These are phyloP conservation scores for Trichoderma gracile DNA, from an alignment of 2,329 filamentous ascomycete genomes.

Conservation along the genomic window DNA sequence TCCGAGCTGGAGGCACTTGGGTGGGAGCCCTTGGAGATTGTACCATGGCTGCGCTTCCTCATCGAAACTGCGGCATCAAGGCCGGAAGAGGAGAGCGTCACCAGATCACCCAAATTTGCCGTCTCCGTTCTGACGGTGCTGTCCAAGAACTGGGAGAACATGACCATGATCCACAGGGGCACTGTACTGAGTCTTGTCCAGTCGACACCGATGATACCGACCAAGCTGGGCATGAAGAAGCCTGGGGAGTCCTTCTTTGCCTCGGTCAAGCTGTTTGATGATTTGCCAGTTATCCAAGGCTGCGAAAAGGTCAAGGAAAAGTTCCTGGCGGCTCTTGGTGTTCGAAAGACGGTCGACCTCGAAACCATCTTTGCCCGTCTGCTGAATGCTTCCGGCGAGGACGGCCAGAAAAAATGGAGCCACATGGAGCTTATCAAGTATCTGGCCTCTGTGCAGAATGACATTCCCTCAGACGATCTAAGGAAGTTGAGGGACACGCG, in stretches of 20 bases:
- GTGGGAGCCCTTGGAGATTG: constrained; percentile 81
- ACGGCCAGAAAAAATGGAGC: constrained; percentile 71
- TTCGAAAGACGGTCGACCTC: constrained; percentile 92
- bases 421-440: constrained; percentile 96
- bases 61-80: constrained; percentile 65
- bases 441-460: constrained; percentile 81
- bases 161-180: constrained; percentile 66
- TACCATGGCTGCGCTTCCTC: constrained; percentile 82
- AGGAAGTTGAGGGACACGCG: constrained; percentile 73
- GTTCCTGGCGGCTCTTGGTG: constrained; percentile 77
- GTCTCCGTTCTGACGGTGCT: constrained; percentile 74
- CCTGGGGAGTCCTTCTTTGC: constrained; percentile 88
- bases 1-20: constrained; percentile 76
- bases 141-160: constrained; percentile 87
- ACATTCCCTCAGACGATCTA: constrained; percentile 83
- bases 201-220: constrained; percentile 76
- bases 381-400: constrained; percentile 59
- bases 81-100: constrained; percentile 67
- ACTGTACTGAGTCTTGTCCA: constrained; percentile 66
- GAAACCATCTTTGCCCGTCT: constrained; percentile 90
- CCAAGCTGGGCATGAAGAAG: constrained; percentile 83
- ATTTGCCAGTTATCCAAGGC: constrained; percentile 77
- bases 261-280: constrained; percentile 91
- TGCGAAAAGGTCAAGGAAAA: constrained; percentile 86
- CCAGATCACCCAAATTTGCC: constrained; percentile 71